Percentiles rank a stretch among this genome's conserved stretches.
phyloP scores from a whole-genome alignment of 768 basidiomycete genomes.

The Termitomyces sp. region DNA sequence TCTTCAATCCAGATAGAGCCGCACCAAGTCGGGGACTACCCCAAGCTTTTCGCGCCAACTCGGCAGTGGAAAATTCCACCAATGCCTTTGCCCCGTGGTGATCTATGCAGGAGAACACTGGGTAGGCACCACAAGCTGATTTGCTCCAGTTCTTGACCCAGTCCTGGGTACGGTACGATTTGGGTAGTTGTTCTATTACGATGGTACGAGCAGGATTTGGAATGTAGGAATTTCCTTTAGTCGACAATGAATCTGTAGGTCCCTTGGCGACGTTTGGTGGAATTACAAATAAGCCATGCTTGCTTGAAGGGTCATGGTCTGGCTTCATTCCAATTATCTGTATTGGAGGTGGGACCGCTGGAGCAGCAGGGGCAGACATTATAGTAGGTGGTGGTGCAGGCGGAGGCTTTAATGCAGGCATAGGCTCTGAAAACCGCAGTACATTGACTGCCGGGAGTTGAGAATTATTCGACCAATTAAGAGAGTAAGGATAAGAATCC shows the following conservation, averaged over 20 bases:
- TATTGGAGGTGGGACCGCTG: conserved; percentile 10
- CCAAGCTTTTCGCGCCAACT: conserved; percentile 44
- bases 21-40: conserved; percentile 40
- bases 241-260: not conserved
- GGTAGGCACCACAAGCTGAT: conserved; percentile 28
- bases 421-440: conserved; percentile 5
- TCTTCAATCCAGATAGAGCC: conserved; percentile 21
- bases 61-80: conserved; percentile 43
- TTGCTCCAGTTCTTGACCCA: conserved; percentile 42
- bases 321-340: conserved; percentile 40
- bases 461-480: conserved; percentile 5
- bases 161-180: conserved; percentile 34
- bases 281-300: conserved; percentile 40
- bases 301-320: conserved; percentile 39
- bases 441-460: conserved; percentile 7
- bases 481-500: not conserved
- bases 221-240: conserved; percentile 24
- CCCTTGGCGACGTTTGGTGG: conserved; percentile 10
- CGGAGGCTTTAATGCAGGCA: conserved; percentile 4
- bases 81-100: conserved; percentile 38
- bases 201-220: conserved; percentile 48
- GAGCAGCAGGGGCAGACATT: conserved; percentile 14
- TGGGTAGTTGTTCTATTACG: conserved; percentile 54
- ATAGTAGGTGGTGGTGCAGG: conserved; percentile 15
- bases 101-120: conserved; percentile 39